Percentiles rank a stretch among this genome's conserved stretches.
Evolutionary conservation across 2,329 filamentous ascomycete genomes (phyloP).

Genomic region (Fonsecaea monophora): DNA sequence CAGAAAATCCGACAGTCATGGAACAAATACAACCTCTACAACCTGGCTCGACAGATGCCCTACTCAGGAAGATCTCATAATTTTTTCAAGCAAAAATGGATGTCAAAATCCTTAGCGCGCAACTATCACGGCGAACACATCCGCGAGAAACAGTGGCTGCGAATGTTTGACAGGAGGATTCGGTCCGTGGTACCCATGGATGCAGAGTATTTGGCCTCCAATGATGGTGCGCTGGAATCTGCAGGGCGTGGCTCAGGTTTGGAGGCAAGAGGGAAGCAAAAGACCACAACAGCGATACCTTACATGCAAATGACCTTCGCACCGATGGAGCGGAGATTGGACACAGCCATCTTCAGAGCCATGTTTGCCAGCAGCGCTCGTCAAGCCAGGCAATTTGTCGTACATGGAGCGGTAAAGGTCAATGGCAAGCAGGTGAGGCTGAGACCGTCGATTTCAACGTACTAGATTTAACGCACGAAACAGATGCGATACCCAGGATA

Average conservation of each 20-base stretch:
- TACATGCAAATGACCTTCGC: slow-evolving; percentile 98
- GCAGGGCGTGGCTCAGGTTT: slow-evolving; percentile 81
- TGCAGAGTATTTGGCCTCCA: slow-evolving; percentile 74
- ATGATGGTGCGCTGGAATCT: slow-evolving; percentile 84
- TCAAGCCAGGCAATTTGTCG: slow-evolving; percentile 91
- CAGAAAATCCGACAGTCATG: slow-evolving; percentile 95
- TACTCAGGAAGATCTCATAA: slow-evolving; percentile 61
- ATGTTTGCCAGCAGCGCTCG: slow-evolving; percentile 92
- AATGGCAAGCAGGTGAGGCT: slow-evolving; percentile 86
- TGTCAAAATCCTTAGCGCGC: slow-evolving; percentile 80
- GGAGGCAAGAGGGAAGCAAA: slow-evolving; percentile 42
- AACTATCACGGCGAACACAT: slow-evolving; percentile 96
- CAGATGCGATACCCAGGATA: slow-evolving; percentile 94
- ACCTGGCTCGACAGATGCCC: slow-evolving; percentile 66
- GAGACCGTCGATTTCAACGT: neutral
- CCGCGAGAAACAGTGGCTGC: slow-evolving; percentile 89
- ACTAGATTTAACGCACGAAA: slow-evolving; percentile 24
- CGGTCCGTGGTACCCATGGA: slow-evolving; percentile 86
- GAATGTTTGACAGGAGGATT: slow-evolving; percentile 84
- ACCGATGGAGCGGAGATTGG: slow-evolving; percentile 85
- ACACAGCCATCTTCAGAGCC: slow-evolving; percentile 92
- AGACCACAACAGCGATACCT: slow-evolving; percentile 57
- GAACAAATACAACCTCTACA: slow-evolving; percentile 98
- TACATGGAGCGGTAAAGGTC: slow-evolving; percentile 91
- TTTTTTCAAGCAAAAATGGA: slow-evolving; percentile 99